Evolutionary conservation across 805 yeast genomes (phyloP).

Genomic region (Candida germanica): DNA sequence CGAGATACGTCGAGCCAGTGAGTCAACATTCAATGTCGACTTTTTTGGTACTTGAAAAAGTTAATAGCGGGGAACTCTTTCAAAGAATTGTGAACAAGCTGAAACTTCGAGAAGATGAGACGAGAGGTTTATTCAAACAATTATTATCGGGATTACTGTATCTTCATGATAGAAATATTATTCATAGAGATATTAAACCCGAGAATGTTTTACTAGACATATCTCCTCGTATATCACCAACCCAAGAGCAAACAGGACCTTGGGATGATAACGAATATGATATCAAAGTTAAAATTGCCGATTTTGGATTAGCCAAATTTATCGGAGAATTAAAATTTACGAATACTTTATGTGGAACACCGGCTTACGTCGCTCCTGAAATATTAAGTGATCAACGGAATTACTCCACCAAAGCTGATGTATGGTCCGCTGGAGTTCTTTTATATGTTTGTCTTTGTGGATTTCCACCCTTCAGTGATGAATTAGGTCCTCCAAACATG

Average conservation of each 20-base stretch:
- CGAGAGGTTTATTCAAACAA: slow-evolving; percentile 54
- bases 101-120: slow-evolving; percentile 57
- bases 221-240: slow-evolving; percentile 31
- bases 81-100: slow-evolving; percentile 68
- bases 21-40: slow-evolving; percentile 51
- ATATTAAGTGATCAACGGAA: slow-evolving; percentile 53
- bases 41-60: slow-evolving; percentile 67
- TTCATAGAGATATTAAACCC: slow-evolving; percentile 46
- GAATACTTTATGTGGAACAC: slow-evolving; percentile 80
- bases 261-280: slow-evolving; percentile 62
- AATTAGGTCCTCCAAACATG: slow-evolving; percentile 75
- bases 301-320: slow-evolving; percentile 71
- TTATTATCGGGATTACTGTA: slow-evolving; percentile 37
- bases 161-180: slow-evolving; percentile 38
- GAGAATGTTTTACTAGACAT: slow-evolving; percentile 49
- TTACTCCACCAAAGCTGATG: slow-evolving; percentile 70
- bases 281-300: slow-evolving; percentile 72
- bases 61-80: slow-evolving; percentile 72
- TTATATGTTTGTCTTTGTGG: slow-evolving; percentile 79
- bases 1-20: slow-evolving; percentile 52
- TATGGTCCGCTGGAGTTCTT: slow-evolving; percentile 82
- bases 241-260: slow-evolving; percentile 43
- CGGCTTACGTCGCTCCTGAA: slow-evolving; percentile 86
- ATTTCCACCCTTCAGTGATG: slow-evolving; percentile 83
- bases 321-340: slow-evolving; percentile 74